A percentile compares a stretch with the other conserved stretches of the same genome.
Conservation (phyloP, 805 yeast genomes). For the Sungouiella blattae region DNA sequence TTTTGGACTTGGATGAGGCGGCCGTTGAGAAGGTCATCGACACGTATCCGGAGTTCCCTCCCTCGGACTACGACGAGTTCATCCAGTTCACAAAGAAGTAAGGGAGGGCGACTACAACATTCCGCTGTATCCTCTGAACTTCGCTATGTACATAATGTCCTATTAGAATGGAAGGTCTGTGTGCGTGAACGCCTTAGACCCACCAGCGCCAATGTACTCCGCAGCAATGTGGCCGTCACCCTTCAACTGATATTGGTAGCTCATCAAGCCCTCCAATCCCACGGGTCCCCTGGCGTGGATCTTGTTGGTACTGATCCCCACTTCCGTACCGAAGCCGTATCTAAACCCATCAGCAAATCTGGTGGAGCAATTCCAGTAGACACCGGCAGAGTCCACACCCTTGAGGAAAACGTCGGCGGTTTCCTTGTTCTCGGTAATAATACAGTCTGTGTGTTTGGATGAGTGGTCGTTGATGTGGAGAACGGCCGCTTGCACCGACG, state of each 20-base stretch:
- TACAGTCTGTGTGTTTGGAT: conserved; percentile 93
- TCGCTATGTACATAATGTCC: too few relatives aligned
- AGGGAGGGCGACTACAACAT: too few relatives aligned
- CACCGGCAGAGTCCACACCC: conserved; percentile 92
- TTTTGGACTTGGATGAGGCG: conserved; percentile 23
- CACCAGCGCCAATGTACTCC: conserved; percentile 93
- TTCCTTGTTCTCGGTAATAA: conserved; percentile 70
- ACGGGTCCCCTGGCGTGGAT: conserved; percentile 99
- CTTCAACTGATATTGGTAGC: conserved; percentile 88
- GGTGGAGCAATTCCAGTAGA: conserved; percentile 96
- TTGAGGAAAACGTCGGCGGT: conserved; percentile 74
- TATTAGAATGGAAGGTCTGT: conserved; percentile 43
- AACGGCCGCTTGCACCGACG: conserved; percentile 68
- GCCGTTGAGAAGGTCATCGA: conserved; percentile 40
- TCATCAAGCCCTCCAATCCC: conserved; percentile 93
- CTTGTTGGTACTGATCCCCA: conserved; percentile 94
- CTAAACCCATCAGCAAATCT: conserved; percentile 98
- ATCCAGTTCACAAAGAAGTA: not conserved
- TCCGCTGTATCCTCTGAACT: too few relatives aligned
- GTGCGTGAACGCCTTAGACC: conserved; percentile 72
- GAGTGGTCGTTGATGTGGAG: conserved; percentile 85
- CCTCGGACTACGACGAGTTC: conserved; percentile 20
- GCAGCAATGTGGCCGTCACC: conserved; percentile 93
- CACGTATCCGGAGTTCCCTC: conserved; percentile 51
- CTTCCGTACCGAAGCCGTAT: conserved; percentile 98